A percentile compares a stretch with the other conserved stretches of the same genome.
These are phyloP conservation scores for Chlorella sorokiniana DNA, from an alignment of 139 green algal species.

Conservation along the genomic window DNA sequence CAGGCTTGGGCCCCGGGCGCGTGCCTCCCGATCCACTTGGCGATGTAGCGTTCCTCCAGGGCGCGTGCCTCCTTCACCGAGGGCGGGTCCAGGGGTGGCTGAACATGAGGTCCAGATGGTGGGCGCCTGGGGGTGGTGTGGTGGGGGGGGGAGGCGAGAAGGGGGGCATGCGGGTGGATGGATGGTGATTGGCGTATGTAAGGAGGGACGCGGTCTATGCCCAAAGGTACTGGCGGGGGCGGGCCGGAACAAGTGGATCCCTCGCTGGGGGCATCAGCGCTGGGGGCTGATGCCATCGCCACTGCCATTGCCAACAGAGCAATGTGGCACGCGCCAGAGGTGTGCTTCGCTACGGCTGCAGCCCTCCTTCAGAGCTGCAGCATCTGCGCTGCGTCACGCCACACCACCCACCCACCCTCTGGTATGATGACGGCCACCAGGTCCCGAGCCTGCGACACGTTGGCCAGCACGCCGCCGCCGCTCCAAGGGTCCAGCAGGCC, in stretches of 20 bases:
- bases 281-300: too few relatives aligned
- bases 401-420: slow-evolving; percentile 33
- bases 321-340: too few relatives aligned
- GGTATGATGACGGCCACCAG: slow-evolving; percentile 64
- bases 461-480: slow-evolving; percentile 45
- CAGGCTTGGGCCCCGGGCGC: not conserved
- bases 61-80: slow-evolving; percentile 47
- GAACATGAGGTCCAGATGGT: slow-evolving; percentile 54
- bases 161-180: not conserved
- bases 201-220: not conserved
- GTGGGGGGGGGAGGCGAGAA: not conserved
- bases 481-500: slow-evolving; percentile 60
- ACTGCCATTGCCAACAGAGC: too few relatives aligned
- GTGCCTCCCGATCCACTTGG: slow-evolving; percentile 53
- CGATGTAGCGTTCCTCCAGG: slow-evolving; percentile 50
- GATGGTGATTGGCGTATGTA: not conserved
- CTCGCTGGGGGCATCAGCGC: too few relatives aligned
- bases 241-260: too few relatives aligned
- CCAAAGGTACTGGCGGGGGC: too few relatives aligned
- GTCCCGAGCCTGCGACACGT: slow-evolving; percentile 43
- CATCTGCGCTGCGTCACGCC: not conserved
- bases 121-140: not conserved
- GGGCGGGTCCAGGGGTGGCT: slow-evolving; percentile 53
- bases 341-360: not conserved
- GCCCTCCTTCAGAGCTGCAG: not conserved